A percentile compares a stretch with the other conserved stretches of the same genome.
Conservation (phyloP, 257 asterid species). For the Oldenlandia corymbosa region DNA sequence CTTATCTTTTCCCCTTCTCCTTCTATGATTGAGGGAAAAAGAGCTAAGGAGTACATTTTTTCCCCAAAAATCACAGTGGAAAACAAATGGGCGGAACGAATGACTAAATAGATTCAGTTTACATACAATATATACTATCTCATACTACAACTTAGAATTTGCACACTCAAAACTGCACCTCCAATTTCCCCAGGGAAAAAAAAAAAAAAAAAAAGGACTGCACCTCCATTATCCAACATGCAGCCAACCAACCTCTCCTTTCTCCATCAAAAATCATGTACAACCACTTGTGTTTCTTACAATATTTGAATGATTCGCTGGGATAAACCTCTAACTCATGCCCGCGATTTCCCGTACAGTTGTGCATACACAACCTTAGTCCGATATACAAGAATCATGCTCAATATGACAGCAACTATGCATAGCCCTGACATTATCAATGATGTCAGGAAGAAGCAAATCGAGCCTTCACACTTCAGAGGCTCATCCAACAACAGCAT, state of each 20-base stretch:
- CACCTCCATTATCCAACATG: too few species aligned
- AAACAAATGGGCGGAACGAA: background rate
- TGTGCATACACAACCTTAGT: conserved; percentile 62
- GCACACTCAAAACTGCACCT: conserved; percentile 5
- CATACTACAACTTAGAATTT: background rate
- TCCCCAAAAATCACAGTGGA: background rate
- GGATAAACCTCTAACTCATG: conserved; percentile 1
- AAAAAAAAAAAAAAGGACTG: too few species aligned
- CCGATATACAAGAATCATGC: conserved; percentile 72
- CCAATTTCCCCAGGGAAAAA: background rate
- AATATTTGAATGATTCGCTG: background rate
- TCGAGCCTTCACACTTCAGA: conserved; percentile 58
- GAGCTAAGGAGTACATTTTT: too few species aligned
- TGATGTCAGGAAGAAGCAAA: conserved; percentile 74
- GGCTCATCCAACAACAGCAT: conserved; percentile 40
- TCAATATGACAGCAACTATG: conserved; percentile 51
- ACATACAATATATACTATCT: background rate
- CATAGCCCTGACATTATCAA: conserved; percentile 79
- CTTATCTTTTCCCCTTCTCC: too few species aligned
- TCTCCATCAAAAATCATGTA: background rate
- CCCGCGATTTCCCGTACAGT: conserved; percentile 53
- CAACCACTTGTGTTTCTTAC: background rate
- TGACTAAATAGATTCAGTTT: background rate
- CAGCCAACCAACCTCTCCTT: too few species aligned
- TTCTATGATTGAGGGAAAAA: background rate